Percentiles rank a stretch among this genome's conserved stretches.
These are phyloP conservation scores for Thelonectria blattea DNA, from an alignment of 2,329 filamentous ascomycete species.

Conservation along the genomic window DNA sequence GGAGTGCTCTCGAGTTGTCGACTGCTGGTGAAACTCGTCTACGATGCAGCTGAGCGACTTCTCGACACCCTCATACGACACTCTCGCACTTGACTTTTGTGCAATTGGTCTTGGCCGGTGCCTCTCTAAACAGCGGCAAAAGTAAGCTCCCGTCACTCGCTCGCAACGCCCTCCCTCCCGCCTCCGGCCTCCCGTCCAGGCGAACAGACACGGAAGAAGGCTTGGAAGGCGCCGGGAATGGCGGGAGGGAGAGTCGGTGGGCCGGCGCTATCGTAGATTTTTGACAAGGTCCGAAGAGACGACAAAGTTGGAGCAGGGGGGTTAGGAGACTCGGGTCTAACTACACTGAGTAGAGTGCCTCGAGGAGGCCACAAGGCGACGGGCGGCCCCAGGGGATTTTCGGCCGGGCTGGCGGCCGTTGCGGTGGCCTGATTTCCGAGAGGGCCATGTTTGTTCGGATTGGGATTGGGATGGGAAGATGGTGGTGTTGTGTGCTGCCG, in stretches of 20 bases:
- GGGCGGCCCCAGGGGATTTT: too few relatives aligned
- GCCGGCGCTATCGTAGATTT: conserved; percentile 1
- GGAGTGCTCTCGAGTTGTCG: background rate
- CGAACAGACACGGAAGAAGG: background rate
- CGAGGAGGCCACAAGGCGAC: background rate
- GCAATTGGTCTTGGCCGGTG: too few relatives aligned
- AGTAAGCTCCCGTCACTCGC: too few relatives aligned
- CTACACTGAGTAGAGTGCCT: too few relatives aligned
- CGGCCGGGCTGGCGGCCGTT: background rate
- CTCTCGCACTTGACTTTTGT: too few relatives aligned
- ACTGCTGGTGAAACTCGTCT: background rate
- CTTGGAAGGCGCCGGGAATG: background rate
- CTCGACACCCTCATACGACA: too few relatives aligned
- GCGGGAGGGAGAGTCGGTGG: background rate
- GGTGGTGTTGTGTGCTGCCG: background rate
- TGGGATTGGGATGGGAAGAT: background rate
- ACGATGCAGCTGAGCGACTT: too few relatives aligned
- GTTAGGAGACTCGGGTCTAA: too few relatives aligned
- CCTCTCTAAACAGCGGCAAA: too few relatives aligned
- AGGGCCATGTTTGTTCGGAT: background rate
- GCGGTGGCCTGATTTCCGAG: conserved; percentile 6
- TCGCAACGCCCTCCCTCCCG: too few relatives aligned
- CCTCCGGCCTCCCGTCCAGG: background rate
- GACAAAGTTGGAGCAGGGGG: too few relatives aligned
- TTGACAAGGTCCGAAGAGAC: background rate